These are phyloP conservation scores for Leishmania guyanensis DNA, from an alignment of 208 protist genomes.

Conservation along the genomic window DNA sequence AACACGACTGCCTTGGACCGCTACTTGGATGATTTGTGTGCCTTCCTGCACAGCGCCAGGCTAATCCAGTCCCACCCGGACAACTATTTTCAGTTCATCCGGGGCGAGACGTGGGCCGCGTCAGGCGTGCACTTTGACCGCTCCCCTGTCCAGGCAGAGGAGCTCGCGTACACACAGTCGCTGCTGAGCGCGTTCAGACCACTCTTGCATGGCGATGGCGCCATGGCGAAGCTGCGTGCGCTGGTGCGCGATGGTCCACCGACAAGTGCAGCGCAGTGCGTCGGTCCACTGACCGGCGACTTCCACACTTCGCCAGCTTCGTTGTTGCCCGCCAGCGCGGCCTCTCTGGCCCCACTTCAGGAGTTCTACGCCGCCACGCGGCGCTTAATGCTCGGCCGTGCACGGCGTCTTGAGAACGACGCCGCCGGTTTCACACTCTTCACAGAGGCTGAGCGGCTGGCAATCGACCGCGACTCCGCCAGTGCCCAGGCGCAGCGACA, in stretches of 20 bases:
- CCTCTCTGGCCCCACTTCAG: slow-evolving; percentile 18
- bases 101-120: slow-evolving; percentile 25
- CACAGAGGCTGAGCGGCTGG: background rate
- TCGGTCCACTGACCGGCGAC: background rate
- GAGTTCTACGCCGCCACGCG: slow-evolving; percentile 33
- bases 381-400: slow-evolving; percentile 41
- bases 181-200: slow-evolving; percentile 49
- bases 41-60: slow-evolving; percentile 56
- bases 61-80: slow-evolving; percentile 82
- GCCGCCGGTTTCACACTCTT: slow-evolving; percentile 48
- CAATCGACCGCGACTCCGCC: background rate
- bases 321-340: too few species aligned
- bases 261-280: background rate
- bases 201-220: slow-evolving; percentile 33
- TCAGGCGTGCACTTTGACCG: slow-evolving; percentile 45
- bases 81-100: slow-evolving; percentile 71
- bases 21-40: slow-evolving; percentile 76
- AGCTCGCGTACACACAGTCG: slow-evolving; percentile 47
- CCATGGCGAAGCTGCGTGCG: slow-evolving; percentile 37
- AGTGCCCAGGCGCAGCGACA: background rate
- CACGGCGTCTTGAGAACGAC: slow-evolving; percentile 45
- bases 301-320: background rate
- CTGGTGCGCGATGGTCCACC: slow-evolving; percentile 63
- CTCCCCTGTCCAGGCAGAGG: slow-evolving; percentile 39
- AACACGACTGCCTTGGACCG: slow-evolving; percentile 30